A percentile compares a stretch with the other conserved stretches of the same genome.
Evolutionary conservation across 2,329 filamentous ascomycete genomes (phyloP).

Genomic region (Paecilomyces niveus): DNA sequence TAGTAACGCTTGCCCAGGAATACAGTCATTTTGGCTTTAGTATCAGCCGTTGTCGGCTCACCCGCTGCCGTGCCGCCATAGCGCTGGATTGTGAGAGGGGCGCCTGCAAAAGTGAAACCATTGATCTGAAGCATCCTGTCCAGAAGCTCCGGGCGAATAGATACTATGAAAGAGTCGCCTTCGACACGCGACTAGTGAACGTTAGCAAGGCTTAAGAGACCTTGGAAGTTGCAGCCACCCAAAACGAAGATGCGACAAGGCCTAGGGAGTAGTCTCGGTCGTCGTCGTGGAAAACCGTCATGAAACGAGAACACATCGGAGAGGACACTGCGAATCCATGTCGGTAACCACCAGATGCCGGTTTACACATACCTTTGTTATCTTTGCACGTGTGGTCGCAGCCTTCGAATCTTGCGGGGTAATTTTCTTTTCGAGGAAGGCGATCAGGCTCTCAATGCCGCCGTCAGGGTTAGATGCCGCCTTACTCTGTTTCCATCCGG

Average conservation of each 20-base stretch:
- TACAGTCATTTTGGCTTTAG: slow-evolving; percentile 60
- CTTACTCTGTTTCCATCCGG: slow-evolving; percentile 62
- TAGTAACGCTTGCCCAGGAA: slow-evolving; percentile 73
- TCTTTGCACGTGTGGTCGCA: slow-evolving; percentile 49
- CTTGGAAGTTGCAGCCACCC: slow-evolving; percentile 33
- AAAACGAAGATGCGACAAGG: slow-evolving; percentile 23
- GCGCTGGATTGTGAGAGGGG: slow-evolving; percentile 49
- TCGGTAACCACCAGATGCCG: slow-evolving; percentile 34
- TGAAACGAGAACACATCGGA: slow-evolving; percentile 35
- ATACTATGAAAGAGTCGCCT: slow-evolving; percentile 63
- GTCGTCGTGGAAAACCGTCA: slow-evolving; percentile 37
- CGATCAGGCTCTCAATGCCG: slow-evolving; percentile 57
- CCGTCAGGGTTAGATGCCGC: slow-evolving; percentile 60
- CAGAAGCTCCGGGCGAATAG: slow-evolving; percentile 57
- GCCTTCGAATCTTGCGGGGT: slow-evolving; percentile 44
- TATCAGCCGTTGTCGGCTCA: slow-evolving; percentile 45
- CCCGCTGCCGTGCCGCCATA: slow-evolving; percentile 25
- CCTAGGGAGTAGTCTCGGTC: slow-evolving; percentile 25
- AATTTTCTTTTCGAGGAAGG: slow-evolving; percentile 66
- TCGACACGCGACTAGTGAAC: slow-evolving; percentile 60
- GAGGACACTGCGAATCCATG: slow-evolving; percentile 28
- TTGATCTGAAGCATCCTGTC: slow-evolving; percentile 62
- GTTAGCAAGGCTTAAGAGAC: slow-evolving; percentile 58
- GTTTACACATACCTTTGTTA: slow-evolving; percentile 69
- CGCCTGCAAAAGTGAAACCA: slow-evolving; percentile 61